Evolutionary conservation across 257 asterid genomes (phyloP).

Genomic region (Nicotiana otophora): DNA sequence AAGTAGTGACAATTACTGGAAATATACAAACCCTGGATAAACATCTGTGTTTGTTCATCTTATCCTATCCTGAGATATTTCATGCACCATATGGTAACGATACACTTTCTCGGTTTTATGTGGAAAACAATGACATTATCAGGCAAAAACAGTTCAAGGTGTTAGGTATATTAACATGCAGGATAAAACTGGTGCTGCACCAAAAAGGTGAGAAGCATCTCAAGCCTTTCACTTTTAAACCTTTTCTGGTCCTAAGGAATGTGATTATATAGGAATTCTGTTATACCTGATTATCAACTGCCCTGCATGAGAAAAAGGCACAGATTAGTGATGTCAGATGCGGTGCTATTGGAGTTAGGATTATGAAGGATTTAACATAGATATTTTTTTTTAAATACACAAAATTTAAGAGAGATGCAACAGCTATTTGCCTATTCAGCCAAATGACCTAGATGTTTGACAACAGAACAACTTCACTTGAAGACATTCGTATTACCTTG

Average conservation of each 20-base stretch:
- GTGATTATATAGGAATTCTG: neutral
- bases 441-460: neutral
- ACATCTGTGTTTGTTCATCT: neutral
- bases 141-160: neutral
- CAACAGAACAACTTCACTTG: neutral
- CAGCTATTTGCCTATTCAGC: neutral
- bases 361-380: slow-evolving; percentile 9
- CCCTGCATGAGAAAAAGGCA: slow-evolving; percentile 62
- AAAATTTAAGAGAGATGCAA: slow-evolving; percentile 9
- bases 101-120: neutral
- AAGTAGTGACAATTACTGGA: neutral
- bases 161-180: neutral
- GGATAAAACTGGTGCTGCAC: neutral
- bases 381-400: neutral
- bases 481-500: slow-evolving; percentile 44
- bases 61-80: neutral
- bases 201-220: neutral
- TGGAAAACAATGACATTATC: neutral
- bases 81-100: neutral
- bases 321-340: slow-evolving; percentile 12
- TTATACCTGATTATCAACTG: slow-evolving; percentile 87
- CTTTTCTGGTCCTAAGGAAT: neutral
- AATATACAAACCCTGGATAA: neutral
- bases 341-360: neutral
- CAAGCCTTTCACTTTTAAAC: slow-evolving; percentile 1